These are phyloP conservation scores for Candida succiphila DNA, from an alignment of 805 yeast species.

Conservation along the genomic window DNA sequence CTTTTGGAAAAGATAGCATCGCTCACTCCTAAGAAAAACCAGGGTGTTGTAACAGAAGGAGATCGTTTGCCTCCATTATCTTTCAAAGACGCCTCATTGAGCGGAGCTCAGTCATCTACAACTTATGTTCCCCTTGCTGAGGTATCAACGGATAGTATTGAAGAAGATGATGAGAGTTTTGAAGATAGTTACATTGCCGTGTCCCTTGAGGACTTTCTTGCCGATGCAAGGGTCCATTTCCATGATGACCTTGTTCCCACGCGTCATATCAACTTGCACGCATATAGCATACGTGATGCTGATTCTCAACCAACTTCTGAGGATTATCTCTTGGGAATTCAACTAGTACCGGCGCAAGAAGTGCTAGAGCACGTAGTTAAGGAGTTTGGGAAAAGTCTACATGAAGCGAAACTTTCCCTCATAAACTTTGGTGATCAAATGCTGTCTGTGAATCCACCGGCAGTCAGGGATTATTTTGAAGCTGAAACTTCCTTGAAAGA, in stretches of 20 bases:
- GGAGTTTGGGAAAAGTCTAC: constrained; percentile 17
- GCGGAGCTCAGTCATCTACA: constrained; percentile 14
- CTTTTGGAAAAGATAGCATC: constrained; percentile 3
- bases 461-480: constrained; percentile 20
- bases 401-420: constrained; percentile 15
- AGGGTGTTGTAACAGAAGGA: constrained; percentile 1
- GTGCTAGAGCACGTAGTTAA: constrained; percentile 19
- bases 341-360: constrained; percentile 19
- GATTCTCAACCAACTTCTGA: constrained; percentile 5
- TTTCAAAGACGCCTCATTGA: no score
- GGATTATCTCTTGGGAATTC: constrained; percentile 19
- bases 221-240: constrained; percentile 20
- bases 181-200: constrained; percentile 19
- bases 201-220: constrained; percentile 16
- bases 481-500: constrained; percentile 13
- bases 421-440: constrained; percentile 18
- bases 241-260: constrained; percentile 18
- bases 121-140: constrained; percentile 22
- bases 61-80: constrained; percentile 8
- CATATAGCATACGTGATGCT: not conserved
- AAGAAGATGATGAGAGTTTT: constrained; percentile 10
- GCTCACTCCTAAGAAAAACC: not conserved
- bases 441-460: constrained; percentile 20
- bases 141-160: constrained; percentile 10
- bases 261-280: not conserved